Base-by-base conservation (phyloP, 2,329 filamentous ascomycete genomes). In the Fusarium sp. region DNA sequence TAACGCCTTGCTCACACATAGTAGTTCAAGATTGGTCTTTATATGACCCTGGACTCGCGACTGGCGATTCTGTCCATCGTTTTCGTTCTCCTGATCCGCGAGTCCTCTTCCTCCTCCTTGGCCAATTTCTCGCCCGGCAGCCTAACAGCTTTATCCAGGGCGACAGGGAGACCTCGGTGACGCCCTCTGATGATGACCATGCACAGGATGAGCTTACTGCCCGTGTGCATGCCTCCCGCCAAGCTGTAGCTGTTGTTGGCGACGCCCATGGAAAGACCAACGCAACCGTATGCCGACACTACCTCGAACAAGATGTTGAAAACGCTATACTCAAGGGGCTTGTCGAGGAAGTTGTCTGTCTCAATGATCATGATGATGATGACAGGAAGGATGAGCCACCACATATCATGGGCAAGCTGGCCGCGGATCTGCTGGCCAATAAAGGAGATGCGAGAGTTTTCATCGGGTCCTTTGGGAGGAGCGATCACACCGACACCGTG, bases 401-500 rank as follows among this genome's bases (percentile, higher is more conserved):
- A 91, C 14, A 91, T 80, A 72, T 91, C 89, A 75, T 91, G 87
- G 29, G 87, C 86, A 2, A 91, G 82, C 75, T 91, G 89, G 6
- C 85, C 84, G n/a, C 87, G 85, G 20, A 90, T 80, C 73, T 91
- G 88, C 65, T 86, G 82, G 40, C 82, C 81, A 13, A 87, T 79
- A 58, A 87, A 86, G 65, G 82, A 83, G 58, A 81, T 79, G 13
- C 79, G 82, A 7, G 81, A 83, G 49, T 76, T 73, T 18, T 76
- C 55, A 49, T 68, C 74, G 20, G 69, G 70, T 29, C 77, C 67
- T 61, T 72, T 72, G 34, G 68, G 63, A 0, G 68, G 67, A 36
- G 65, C 58, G 13, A 53, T 64, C 34, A 78, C 82, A 18, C 83
- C 83, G 5, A 84, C 82, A 6, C 83, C 83, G 27, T 83, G 78